Evolutionary conservation across 2,329 filamentous ascomycete genomes (phyloP), one percentile per base, ranked within the genome.

Genomic region (Phyllosticta citribraziliensis): DNA sequence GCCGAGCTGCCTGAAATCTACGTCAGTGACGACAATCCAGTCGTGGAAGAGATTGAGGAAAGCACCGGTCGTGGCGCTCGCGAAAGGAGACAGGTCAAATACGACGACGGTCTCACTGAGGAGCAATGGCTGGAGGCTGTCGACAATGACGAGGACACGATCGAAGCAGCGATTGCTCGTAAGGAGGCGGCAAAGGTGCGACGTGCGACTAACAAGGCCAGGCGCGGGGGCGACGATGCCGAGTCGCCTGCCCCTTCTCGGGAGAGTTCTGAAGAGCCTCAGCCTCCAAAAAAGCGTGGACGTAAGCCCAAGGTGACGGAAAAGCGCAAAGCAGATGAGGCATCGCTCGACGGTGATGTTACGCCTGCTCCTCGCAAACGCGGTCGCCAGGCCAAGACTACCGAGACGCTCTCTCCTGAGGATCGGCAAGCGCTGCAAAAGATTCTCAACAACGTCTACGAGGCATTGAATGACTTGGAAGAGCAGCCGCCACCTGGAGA

Each of bases 101-200:
- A 99, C 68, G 94, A 99, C 69, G 94, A 99, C 70, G 94, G 95
- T 58, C 84, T 99, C 30, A 97, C 94, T 0, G 95, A 99, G 76
- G 94, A 99, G 78, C 95, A 99, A 75, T 99, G 94, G 94, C 83
- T 97, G 57, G 93, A 96, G 80, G 94, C 94, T 59, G 93, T 99
- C 33, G 94, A 99, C 72, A 93, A 96, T 63, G 92, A 97, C 57
- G 94, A 99, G 1, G 94, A 99, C 71, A 87, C 85, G 0, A 91
- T 96, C 30, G 94, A 97, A 72, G 92, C 91, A 59, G 94, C 94
- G 2, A 92, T 95, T 47, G 89, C 89, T 40, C 86, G 94, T 51
- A 97, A 97, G 70, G 86, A 91, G 71, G 90, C 90, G 4, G 85
- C 89, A 58, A 90, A 91, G 66, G 89, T 91, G 64, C 89, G 86